These are phyloP conservation scores for Backusella liffmaniae DNA, from an alignment of 192 early-diverging fungal species.

Conservation along the genomic window DNA sequence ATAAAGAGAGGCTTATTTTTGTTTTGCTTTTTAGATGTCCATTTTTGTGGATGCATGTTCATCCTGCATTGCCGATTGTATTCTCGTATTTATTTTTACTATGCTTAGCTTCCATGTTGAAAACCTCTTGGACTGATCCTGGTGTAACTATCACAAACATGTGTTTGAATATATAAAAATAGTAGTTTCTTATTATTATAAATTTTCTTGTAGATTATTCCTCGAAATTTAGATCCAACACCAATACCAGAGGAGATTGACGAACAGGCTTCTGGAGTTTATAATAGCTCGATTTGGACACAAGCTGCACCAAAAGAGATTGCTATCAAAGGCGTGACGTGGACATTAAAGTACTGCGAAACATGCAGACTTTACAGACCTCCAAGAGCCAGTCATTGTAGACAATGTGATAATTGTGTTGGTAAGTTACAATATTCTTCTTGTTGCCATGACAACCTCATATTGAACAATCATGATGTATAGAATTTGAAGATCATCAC, in stretches of 20 bases:
- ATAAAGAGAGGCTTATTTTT: neutral
- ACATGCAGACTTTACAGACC: conserved; percentile 88
- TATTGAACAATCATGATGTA: neutral
- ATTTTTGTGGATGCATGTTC: conserved; percentile 59
- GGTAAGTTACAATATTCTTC: conserved; percentile 33
- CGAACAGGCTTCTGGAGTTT: neutral
- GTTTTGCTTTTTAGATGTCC: conserved; percentile 48
- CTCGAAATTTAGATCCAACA: conserved; percentile 66
- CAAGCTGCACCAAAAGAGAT: conserved; percentile 52
- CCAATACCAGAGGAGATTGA: conserved; percentile 23
- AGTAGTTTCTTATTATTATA: neutral
- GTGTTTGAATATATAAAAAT: neutral
- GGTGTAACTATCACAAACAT: conserved; percentile 41
- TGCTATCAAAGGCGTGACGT: conserved; percentile 54
- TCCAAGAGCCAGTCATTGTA: conserved; percentile 87
- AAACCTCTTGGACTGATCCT: conserved; percentile 74
- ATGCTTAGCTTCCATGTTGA: conserved; percentile 65
- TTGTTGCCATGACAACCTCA: neutral
- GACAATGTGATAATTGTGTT: conserved; percentile 89
- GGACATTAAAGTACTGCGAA: conserved; percentile 86
- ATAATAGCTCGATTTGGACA: conserved; percentile 2
- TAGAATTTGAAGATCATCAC: conserved; percentile 84
- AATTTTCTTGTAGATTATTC: conserved; percentile 50
- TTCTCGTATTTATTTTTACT: conserved; percentile 66
- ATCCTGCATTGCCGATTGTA: conserved; percentile 64